Conservation (phyloP, 2,329 filamentous ascomycete genomes). For the Rosellinia necatrix region DNA sequence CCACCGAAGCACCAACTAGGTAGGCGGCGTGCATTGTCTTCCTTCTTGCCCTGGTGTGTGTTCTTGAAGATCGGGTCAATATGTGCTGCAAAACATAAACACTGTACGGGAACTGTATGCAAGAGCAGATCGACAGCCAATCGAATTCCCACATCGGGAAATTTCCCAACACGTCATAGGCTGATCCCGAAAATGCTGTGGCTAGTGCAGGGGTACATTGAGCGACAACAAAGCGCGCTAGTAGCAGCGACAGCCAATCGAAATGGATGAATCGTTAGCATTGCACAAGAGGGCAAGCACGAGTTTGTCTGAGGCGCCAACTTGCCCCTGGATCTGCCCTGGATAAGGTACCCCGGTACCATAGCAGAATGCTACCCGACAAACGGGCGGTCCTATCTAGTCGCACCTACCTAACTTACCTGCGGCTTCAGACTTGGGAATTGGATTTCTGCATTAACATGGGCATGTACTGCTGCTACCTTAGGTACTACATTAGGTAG, state of each 20-base stretch:
- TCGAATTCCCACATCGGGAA: slow-evolving; percentile 23
- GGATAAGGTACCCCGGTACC: no score
- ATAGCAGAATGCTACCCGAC: no score
- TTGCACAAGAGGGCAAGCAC: slow-evolving; percentile 18
- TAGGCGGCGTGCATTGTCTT: no score
- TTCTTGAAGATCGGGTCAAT: no score
- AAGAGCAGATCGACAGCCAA: slow-evolving; percentile 20
- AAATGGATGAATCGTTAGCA: slow-evolving; percentile 13
- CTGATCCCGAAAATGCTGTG: slow-evolving; percentile 7
- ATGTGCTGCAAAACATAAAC: background rate
- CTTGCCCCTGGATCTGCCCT: no score
- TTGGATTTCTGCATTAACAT: no score
- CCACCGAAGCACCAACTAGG: no score
- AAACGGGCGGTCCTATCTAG: no score
- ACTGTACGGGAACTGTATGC: no score
- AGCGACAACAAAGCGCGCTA: slow-evolving; percentile 17
- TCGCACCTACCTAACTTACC: slow-evolving; percentile 1
- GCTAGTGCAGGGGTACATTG: slow-evolving; percentile 8
- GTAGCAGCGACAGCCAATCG: background rate
- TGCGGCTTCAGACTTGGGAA: no score
- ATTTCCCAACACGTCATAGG: slow-evolving; percentile 25
- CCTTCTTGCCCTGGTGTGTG: no score
- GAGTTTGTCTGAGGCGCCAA: slow-evolving; percentile 14
- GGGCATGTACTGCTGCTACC: no score
- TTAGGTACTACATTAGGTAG: background rate